Base-by-base conservation (phyloP, 2,329 filamentous ascomycete genomes). In the Paecilomyces niveus region DNA sequence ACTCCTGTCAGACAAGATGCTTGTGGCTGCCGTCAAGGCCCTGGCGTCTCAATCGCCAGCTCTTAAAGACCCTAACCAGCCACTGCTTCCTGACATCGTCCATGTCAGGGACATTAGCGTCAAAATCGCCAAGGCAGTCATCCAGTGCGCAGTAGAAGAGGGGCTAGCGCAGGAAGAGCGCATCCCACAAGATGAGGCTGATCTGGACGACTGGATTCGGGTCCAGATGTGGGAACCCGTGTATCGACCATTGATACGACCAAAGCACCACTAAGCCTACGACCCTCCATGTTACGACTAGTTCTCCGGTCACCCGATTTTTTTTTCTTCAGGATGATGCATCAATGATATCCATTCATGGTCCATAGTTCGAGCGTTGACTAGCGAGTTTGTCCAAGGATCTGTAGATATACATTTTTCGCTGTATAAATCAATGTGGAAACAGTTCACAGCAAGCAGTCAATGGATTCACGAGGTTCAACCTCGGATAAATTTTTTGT, bases 71-170 rank as follows among this genome's bases (percentile, higher is more conserved):
- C 74, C 82, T 0, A 82, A 80, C 9, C 84, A 83, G 15, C 88
- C 88, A 0, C 76, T 96, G 3, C 73, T 96, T 1, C 91, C 91
- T 0, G 90, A 90, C 59, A 89, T 96, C 0, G 83, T 84, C 3
- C 80, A 87, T 35, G 90, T 93, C 9, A 79, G 89, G 1, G 81
- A 87, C 13, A 87, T 95, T 15, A 93, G 89, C 65, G 86, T 93
- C 2, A 79, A 87, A 51, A 90, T 96, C 54, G 91, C 91, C 0
- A 82, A 83, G 54, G 86, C 83, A 10, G 89, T 96, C 9, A 90
- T 96, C 61, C 82, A 81, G 65, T 81, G 85, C 7, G 89, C 91
- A 0, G 78, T 89, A 0, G 77, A 85, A 58, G 89, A 94, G 60
- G 86, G 82, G 0, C 73, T 93, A 18, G 85, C 87, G 0, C 83